Conservation (phyloP, 805 yeast species). For the Sugiyamaella lignohabitans region DNA sequence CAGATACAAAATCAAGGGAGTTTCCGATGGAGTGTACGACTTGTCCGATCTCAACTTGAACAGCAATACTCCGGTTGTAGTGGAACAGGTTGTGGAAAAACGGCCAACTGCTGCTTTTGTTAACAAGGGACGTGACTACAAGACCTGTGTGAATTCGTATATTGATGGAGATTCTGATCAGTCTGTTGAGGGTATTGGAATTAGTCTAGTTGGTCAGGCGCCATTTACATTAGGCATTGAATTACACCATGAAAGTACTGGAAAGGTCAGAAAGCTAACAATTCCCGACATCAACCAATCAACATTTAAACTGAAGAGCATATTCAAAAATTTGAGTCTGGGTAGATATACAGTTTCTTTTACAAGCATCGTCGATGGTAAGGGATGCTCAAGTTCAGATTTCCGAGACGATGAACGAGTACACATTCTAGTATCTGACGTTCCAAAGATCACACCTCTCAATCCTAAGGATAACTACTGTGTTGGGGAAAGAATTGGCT, state of each 20-base stretch:
- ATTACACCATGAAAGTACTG: slow-evolving; percentile 54
- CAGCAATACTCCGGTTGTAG: slow-evolving; percentile 29
- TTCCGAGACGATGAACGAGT: slow-evolving; percentile 41
- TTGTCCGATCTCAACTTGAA: slow-evolving; percentile 33
- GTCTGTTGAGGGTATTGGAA: slow-evolving; percentile 41
- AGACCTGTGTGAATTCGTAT: slow-evolving; percentile 43
- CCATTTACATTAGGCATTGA: slow-evolving; percentile 58
- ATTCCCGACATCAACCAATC: slow-evolving; percentile 39
- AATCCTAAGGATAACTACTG: slow-evolving; percentile 53
- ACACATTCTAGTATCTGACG: slow-evolving; percentile 61
- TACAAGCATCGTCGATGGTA: slow-evolving; percentile 53
- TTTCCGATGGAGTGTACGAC: slow-evolving; percentile 60
- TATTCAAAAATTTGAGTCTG: slow-evolving; percentile 46
- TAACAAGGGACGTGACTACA: slow-evolving; percentile 41
- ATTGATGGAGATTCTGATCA: slow-evolving; percentile 15
- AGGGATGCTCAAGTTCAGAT: slow-evolving; percentile 55
- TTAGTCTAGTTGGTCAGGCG: slow-evolving; percentile 50
- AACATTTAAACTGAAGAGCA: slow-evolving; percentile 31
- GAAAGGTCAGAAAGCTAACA: slow-evolving; percentile 42
- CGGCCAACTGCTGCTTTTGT: slow-evolving; percentile 56
- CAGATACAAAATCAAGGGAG: slow-evolving; percentile 50
- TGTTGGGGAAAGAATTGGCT: slow-evolving; percentile 85
- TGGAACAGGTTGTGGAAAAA: slow-evolving; percentile 49
- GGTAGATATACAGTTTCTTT: slow-evolving; percentile 66
- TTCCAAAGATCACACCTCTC: slow-evolving; percentile 56